Conservation (phyloP, 2,329 filamentous ascomycete genomes). For the Sclerotinia minor region DNA sequence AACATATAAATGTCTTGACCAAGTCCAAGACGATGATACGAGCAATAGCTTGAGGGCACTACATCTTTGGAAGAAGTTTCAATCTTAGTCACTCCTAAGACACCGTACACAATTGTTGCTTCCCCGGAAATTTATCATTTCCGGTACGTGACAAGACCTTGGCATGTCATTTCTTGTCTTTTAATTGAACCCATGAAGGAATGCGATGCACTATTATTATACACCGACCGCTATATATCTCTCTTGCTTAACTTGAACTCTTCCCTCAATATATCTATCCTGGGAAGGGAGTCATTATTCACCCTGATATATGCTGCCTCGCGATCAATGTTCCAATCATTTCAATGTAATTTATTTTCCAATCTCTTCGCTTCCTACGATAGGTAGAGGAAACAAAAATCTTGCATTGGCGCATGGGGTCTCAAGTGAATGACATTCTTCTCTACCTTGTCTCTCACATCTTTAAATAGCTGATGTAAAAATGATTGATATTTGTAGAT, state of each 20-base stretch:
- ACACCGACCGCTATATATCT: background rate
- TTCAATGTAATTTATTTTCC: constrained; percentile 1
- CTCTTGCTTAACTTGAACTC: background rate
- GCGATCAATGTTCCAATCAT: constrained; percentile 8
- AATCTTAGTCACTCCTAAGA: background rate
- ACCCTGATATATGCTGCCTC: background rate
- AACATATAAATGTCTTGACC: background rate
- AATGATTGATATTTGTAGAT: constrained; percentile 11
- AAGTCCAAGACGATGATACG: background rate
- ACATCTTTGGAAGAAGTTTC: background rate
- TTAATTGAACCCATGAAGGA: background rate
- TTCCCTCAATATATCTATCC: background rate
- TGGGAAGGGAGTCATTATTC: background rate
- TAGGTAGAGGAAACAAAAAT: background rate
- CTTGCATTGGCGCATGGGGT: background rate
- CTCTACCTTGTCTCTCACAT: background rate
- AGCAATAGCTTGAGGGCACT: background rate
- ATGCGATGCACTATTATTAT: background rate
- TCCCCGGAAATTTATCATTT: background rate
- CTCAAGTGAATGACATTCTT: background rate
- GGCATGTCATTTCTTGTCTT: background rate
- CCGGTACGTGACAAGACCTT: background rate
- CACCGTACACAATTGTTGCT: background rate
- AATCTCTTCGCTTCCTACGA: constrained; percentile 2
- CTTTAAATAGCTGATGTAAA: background rate